Conservation (phyloP, 345 rosid species). For the Citrus cavaleriei region DNA sequence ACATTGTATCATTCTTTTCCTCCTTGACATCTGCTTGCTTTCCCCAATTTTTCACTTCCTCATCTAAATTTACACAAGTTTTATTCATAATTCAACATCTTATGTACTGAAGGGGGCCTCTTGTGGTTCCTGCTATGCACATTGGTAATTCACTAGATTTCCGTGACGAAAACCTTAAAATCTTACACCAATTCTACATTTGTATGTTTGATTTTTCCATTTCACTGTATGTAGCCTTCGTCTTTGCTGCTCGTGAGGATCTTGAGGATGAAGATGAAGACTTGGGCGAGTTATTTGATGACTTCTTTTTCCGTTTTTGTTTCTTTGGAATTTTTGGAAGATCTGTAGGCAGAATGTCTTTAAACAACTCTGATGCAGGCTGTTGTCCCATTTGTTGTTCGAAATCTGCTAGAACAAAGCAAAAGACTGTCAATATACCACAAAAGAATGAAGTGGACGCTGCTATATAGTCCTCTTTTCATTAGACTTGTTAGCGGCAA, state of each 20-base stretch:
- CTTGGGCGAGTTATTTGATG: conserved; percentile 34
- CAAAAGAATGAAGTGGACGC: background rate
- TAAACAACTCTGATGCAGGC: conserved; percentile 26
- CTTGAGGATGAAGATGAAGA: conserved; percentile 39
- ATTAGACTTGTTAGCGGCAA: background rate
- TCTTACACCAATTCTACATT: conserved; percentile 13
- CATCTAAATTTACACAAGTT: conserved; percentile 12
- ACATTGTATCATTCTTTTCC: background rate
- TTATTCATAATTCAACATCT: conserved; percentile 14
- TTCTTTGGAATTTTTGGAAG: conserved; percentile 44
- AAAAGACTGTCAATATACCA: background rate
- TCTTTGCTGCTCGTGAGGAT: conserved; percentile 30
- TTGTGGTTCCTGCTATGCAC: conserved; percentile 9
- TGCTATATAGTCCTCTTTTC: background rate
- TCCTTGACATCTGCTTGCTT: background rate
- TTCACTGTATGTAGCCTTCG: conserved; percentile 26
- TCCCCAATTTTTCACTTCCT: background rate
- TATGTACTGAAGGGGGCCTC: background rate
- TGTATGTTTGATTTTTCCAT: conserved; percentile 16
- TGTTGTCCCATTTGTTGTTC: conserved; percentile 32
- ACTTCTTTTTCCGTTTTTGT: conserved; percentile 49
- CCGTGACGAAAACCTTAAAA: background rate
- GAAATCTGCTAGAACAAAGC: conserved; percentile 30
- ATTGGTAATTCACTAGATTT: background rate
- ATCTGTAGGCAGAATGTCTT: conserved; percentile 26